phyloP scores from a whole-genome alignment of 805 yeast genomes.

The Nakazawaea anatomiae region DNA sequence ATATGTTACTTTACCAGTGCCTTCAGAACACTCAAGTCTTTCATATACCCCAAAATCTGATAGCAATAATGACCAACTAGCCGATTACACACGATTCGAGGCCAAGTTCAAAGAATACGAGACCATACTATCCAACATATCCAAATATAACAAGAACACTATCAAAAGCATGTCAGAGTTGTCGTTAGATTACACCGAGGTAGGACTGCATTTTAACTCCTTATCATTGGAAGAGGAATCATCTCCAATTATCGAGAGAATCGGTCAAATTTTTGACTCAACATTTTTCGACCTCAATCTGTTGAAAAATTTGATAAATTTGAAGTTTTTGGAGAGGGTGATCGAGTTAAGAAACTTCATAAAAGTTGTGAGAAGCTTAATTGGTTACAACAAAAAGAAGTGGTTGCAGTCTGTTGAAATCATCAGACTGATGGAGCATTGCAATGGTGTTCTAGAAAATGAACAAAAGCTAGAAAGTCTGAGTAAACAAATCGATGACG shows the following conservation, averaged over 20 bases:
- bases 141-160: conserved; percentile 37
- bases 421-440: conserved; percentile 20
- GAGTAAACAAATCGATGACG: conserved; percentile 24
- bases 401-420: conserved; percentile 24
- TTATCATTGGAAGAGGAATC: conserved; percentile 43
- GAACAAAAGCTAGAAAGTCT: conserved; percentile 24
- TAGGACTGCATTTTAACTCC: conserved; percentile 46
- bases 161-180: conserved; percentile 40
- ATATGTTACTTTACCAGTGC: conserved; percentile 59
- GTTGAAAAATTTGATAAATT: conserved; percentile 24
- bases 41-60: conserved; percentile 10
- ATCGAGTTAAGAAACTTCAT: conserved; percentile 28
- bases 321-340: conserved; percentile 26
- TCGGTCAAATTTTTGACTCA: conserved; percentile 83
- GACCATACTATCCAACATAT: conserved; percentile 23
- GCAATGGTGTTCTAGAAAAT: conserved; percentile 18
- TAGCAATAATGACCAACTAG: conserved; percentile 21
- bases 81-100: conserved; percentile 22
- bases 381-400: conserved; percentile 27
- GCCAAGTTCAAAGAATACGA: conserved; percentile 27
- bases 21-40: conserved; percentile 31
- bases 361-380: conserved; percentile 23
- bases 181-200: conserved; percentile 42
- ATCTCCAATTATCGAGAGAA: conserved; percentile 51
- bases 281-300: conserved; percentile 47